phyloP scores from a whole-genome alignment of 495 filamentous ascomycete species.

The Annulohypoxylon moriforme region DNA sequence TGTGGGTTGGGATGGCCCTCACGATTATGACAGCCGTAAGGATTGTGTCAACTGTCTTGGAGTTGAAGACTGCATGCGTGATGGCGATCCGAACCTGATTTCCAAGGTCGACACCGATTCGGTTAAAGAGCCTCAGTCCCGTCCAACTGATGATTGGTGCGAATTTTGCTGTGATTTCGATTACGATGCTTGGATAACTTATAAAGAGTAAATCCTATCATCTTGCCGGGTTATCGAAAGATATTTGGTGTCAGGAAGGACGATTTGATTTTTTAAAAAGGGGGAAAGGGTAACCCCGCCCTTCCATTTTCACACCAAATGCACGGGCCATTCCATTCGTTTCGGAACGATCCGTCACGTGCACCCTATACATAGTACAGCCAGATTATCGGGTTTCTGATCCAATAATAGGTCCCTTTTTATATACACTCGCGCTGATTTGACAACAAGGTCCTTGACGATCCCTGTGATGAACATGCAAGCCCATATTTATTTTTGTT shows the following conservation, averaged over 20 bases:
- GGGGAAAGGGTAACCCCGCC: not conserved
- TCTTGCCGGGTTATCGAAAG: no score
- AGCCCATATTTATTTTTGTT: not conserved
- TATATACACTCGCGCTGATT: not conserved
- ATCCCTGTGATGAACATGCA: not conserved
- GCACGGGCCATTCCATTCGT: not conserved
- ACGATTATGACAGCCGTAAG: not conserved
- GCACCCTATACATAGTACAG: not conserved
- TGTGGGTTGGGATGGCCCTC: no score
- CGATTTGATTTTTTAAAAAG: no score
- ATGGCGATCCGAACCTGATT: not conserved
- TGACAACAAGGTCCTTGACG: not conserved
- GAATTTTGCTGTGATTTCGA: not conserved
- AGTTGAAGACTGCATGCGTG: not conserved
- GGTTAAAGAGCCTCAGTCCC: not conserved
- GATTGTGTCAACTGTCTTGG: not conserved
- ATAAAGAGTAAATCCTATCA: no score
- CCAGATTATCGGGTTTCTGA: slow-evolving; percentile 3
- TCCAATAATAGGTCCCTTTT: slow-evolving; percentile 1
- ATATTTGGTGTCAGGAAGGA: no score
- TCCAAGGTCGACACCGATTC: not conserved
- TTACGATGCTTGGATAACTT: no score
- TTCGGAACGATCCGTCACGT: not conserved
- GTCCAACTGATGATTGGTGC: not conserved
- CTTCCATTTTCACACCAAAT: not conserved